A percentile compares a stretch with the other conserved stretches of the same genome.
Conservation (phyloP, 768 basidiomycete genomes). For the Termitomyces titanicus region DNA sequence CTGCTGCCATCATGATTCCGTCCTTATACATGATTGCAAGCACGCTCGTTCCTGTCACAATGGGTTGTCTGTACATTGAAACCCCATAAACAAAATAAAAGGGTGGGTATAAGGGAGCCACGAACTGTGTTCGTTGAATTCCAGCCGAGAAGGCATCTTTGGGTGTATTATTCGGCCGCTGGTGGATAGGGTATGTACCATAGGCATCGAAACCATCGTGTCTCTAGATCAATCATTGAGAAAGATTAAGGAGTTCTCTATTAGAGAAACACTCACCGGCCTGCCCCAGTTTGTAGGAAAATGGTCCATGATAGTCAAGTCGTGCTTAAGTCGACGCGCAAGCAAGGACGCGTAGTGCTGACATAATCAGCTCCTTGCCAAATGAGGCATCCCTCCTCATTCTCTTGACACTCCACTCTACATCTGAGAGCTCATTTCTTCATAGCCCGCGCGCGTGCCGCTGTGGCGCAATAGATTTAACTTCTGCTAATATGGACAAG, state of each 20-base stretch:
- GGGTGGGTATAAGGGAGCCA: not conserved
- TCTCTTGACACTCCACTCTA: not conserved
- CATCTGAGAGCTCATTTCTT: not conserved
- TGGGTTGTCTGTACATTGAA: conserved; percentile 62
- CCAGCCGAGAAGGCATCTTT: conserved; percentile 60
- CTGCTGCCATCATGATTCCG: conserved; percentile 97
- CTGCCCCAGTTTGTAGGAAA: conserved; percentile 84
- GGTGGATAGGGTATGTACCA: conserved; percentile 72
- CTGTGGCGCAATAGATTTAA: not conserved
- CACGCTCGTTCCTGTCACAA: conserved; percentile 96
- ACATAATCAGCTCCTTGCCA: conserved; percentile 7
- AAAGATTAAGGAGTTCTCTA: not conserved
- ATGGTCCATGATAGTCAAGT: conserved; percentile 59
- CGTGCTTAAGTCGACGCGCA: conserved; percentile 12
- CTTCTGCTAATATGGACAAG: conserved; percentile 37
- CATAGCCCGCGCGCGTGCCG: not conserved
- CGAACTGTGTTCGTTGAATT: conserved; percentile 80
- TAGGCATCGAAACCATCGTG: conserved; percentile 75
- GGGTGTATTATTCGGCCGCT: conserved; percentile 44
- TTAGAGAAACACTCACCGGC: conserved; percentile 44
- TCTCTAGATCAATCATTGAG: conserved; percentile 37
- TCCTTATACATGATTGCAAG: conserved; percentile 93
- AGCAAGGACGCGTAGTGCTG: conserved; percentile 17
- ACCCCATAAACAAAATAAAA: not conserved
- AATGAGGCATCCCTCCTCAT: not conserved